A percentile compares a stretch with the other conserved stretches of the same genome.
These are phyloP conservation scores for Populus hybrid DNA, from an alignment of 441 rosid species.

Conservation along the genomic window DNA sequence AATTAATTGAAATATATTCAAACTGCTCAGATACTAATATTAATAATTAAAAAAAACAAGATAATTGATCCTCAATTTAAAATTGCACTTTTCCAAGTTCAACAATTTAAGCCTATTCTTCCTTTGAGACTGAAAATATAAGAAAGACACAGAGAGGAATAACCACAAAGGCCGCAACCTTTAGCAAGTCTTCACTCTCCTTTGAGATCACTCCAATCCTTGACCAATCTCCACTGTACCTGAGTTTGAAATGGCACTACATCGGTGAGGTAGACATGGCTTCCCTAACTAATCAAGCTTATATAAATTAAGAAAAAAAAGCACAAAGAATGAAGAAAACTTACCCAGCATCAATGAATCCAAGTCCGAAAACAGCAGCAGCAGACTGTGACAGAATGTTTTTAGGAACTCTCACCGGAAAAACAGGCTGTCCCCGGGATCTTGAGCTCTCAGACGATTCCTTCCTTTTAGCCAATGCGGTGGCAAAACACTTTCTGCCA, in stretches of 20 bases:
- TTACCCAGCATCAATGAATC: constrained; percentile 87
- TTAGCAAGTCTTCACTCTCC: constrained; percentile 61
- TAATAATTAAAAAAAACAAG: too few relatives aligned
- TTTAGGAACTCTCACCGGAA: constrained; percentile 35
- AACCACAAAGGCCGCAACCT: constrained; percentile 56
- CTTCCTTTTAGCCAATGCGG: constrained; percentile 29
- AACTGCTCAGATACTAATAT: too few relatives aligned
- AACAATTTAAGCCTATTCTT: constrained; percentile 19
- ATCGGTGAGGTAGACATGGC: not conserved
- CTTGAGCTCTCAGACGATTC: constrained; percentile 27
- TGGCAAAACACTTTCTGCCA: constrained; percentile 5
- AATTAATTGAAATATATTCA: too few relatives aligned
- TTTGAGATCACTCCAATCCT: constrained; percentile 76
- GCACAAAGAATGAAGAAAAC: not conserved
- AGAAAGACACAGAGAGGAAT: constrained; percentile 64
- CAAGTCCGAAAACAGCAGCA: constrained; percentile 48
- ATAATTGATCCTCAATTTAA: not conserved
- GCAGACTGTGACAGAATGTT: constrained; percentile 41
- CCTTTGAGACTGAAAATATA: constrained; percentile 35
- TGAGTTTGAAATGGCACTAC: constrained; percentile 11
- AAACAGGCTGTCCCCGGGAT: constrained; percentile 18
- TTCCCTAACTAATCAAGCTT: not conserved
- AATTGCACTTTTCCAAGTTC: too few relatives aligned
- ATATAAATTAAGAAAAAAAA: not conserved
- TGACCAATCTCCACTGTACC: constrained; percentile 94